Percentiles rank a stretch among this genome's conserved stretches.
These are phyloP conservation scores for Pharus latifolius DNA, from an alignment of 176 grass and related monocot genomes.

Conservation along the genomic window DNA sequence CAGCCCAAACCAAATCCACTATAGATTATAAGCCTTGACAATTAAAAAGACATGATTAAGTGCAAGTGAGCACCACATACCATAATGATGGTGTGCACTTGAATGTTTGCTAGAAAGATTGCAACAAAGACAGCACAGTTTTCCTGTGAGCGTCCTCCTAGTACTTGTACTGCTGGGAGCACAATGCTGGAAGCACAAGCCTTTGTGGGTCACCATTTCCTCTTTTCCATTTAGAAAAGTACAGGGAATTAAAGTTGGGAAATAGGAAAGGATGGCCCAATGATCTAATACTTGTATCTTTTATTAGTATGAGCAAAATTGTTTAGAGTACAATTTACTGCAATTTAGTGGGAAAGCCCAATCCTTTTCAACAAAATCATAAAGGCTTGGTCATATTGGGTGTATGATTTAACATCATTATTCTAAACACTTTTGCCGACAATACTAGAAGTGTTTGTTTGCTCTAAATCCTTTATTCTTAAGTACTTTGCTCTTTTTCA, in stretches of 20 bases:
- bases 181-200: not conserved
- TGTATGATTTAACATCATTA: conserved; percentile 2
- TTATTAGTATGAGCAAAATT: conserved; percentile 13
- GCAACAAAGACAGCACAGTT: conserved; percentile 14
- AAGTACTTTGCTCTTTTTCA: too few species aligned
- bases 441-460: not conserved
- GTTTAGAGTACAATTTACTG: conserved; percentile 11
- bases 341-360: conserved; percentile 13
- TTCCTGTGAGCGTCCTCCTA: conserved; percentile 15
- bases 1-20: not conserved
- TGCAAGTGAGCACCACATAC: conserved; percentile 6
- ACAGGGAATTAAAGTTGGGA: conserved; percentile 1
- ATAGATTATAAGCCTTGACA: not conserved
- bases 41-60: not conserved
- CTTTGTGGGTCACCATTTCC: conserved; percentile 6
- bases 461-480: not conserved
- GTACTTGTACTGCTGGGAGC: conserved; percentile 18
- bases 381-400: not conserved
- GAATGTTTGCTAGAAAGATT: conserved; percentile 10
- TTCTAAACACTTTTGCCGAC: not conserved
- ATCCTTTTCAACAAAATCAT: not conserved
- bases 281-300: not conserved
- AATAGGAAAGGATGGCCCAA: conserved; percentile 6
- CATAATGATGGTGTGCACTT: conserved; percentile 8
- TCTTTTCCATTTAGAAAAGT: not conserved